phyloP scores from a whole-genome alignment of 2,329 filamentous ascomycete species.

The Apiospora saccharicola region DNA sequence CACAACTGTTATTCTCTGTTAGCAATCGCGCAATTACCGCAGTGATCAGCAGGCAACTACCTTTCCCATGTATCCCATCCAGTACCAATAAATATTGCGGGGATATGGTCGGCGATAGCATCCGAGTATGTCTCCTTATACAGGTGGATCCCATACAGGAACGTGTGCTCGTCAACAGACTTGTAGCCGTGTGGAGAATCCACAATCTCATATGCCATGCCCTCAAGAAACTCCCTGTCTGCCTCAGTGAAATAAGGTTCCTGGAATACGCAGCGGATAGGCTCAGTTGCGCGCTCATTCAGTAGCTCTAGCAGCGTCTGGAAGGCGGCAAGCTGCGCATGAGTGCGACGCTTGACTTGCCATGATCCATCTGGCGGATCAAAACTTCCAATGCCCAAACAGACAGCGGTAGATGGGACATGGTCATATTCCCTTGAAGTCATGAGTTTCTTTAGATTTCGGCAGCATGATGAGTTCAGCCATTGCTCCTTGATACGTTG shows the following conservation, averaged over 20 bases:
- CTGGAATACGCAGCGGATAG: slow-evolving; percentile 59
- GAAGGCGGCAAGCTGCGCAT: slow-evolving; percentile 63
- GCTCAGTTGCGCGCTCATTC: slow-evolving; percentile 33
- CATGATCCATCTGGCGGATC: slow-evolving; percentile 56
- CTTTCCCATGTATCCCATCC: slow-evolving; percentile 58
- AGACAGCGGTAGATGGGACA: slow-evolving; percentile 53
- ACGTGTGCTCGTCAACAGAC: slow-evolving; percentile 53
- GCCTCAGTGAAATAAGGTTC: slow-evolving; percentile 59
- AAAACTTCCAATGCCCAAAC: slow-evolving; percentile 63
- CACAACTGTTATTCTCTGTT: slow-evolving; percentile 14
- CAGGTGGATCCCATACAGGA: slow-evolving; percentile 71
- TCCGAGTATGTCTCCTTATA: slow-evolving; percentile 61
- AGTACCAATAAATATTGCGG: slow-evolving; percentile 66
- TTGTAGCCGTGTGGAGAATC: slow-evolving; percentile 61
- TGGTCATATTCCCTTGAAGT: slow-evolving; percentile 32
- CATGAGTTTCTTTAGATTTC: slow-evolving; percentile 46
- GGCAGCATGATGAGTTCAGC: slow-evolving; percentile 40
- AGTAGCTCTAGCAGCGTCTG: slow-evolving; percentile 53
- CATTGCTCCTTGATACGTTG: slow-evolving; percentile 35
- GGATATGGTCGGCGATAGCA: slow-evolving; percentile 54
- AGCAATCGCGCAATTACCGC: background rate
- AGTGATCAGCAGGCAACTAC: slow-evolving; percentile 43
- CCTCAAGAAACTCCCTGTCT: slow-evolving; percentile 60
- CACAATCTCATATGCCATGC: slow-evolving; percentile 61
- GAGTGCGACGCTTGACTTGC: slow-evolving; percentile 54